A percentile compares a stretch with the other conserved stretches of the same genome.
Conservation (phyloP, 1,284 basidiomycete species). For the Microbotryomycetes sp. region DNA sequence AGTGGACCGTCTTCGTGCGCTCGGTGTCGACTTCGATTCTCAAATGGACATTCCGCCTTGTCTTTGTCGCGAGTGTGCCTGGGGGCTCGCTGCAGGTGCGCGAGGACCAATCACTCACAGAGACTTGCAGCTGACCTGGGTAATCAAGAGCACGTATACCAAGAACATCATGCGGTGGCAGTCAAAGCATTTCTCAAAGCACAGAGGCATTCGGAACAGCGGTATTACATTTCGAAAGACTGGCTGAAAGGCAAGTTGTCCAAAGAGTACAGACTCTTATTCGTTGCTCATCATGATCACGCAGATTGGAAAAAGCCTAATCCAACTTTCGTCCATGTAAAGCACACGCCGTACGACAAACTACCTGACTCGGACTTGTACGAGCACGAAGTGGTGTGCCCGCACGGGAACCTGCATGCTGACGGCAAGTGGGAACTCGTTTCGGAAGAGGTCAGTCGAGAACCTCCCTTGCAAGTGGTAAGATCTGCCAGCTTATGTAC, state of each 20-base stretch:
- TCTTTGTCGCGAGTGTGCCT: conserved; percentile 58
- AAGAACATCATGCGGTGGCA: conserved; percentile 54
- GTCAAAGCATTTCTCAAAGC: conserved; percentile 53
- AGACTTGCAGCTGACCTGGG: too few relatives aligned
- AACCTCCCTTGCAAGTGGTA: neutral
- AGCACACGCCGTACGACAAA: neutral
- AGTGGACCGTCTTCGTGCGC: conserved; percentile 1
- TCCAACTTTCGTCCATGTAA: conserved; percentile 46
- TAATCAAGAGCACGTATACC: conserved; percentile 60
- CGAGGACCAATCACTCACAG: too few relatives aligned
- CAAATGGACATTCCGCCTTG: conserved; percentile 45
- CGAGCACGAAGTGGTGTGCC: conserved; percentile 55
- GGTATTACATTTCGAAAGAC: conserved; percentile 55
- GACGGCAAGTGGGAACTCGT: conserved; percentile 43
- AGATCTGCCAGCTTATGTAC: neutral
- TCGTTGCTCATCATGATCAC: neutral
- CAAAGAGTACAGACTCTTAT: neutral
- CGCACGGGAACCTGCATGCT: conserved; percentile 55
- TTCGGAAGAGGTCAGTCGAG: conserved; percentile 48
- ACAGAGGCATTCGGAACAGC: conserved; percentile 2
- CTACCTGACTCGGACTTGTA: conserved; percentile 55
- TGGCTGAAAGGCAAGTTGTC: conserved; percentile 60
- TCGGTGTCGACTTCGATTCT: conserved; percentile 43
- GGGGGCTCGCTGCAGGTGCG: conserved; percentile 54
- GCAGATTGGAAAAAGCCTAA: conserved; percentile 62